Evolutionary conservation across 1,284 basidiomycete genomes (phyloP), one percentile per base, ranked within the genome.

Genomic region (Abortiporus biennis): DNA sequence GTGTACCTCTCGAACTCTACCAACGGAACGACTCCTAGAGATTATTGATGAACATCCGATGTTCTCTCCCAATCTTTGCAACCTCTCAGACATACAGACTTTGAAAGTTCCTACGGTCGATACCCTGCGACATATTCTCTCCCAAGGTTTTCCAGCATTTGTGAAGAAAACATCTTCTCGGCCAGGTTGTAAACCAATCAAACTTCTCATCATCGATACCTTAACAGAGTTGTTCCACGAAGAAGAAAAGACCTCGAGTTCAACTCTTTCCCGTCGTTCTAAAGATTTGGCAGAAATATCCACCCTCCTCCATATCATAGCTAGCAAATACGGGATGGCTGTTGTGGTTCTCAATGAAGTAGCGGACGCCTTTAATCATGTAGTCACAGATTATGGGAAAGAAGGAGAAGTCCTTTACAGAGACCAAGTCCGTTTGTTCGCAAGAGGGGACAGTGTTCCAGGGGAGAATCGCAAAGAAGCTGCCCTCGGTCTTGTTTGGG

Each of bases 341-440:
- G 68, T 95, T 23, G 65, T 95, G 20, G 80, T 94, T 29, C 65
- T 96, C 35, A 95, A 94, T 61, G 87, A 92, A 59, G 89, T 93
- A 2, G 71, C 79, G n/a, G 86, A 92, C 54, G 78, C 78, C 5
- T 81, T 91, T 47, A 47, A 47, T n/a, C 16, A 17, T 4, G 8
- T n/a, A 9, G 4, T 9, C 31, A 48, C 45, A 9, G 55, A 61
- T 38, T 41, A 45, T 4, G 54, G 49, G 48, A 36, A 47, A 31
- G 54, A 52, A 1, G 62, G 59, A 21, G 66, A 72, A 17, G 55
- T 83, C 6, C 38, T 75, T 9, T 96, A 94, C 59, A 69, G 74
- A 3, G 75, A 79, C 21, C 92, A 95, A 55, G 73, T 81, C 1
- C 73, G 76, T 4, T 82, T 83, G 74, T 94, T 95, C 57, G 76